phyloP scores from a whole-genome alignment of 192 early-diverging fungal genomes.

The Coemansia sp. region DNA sequence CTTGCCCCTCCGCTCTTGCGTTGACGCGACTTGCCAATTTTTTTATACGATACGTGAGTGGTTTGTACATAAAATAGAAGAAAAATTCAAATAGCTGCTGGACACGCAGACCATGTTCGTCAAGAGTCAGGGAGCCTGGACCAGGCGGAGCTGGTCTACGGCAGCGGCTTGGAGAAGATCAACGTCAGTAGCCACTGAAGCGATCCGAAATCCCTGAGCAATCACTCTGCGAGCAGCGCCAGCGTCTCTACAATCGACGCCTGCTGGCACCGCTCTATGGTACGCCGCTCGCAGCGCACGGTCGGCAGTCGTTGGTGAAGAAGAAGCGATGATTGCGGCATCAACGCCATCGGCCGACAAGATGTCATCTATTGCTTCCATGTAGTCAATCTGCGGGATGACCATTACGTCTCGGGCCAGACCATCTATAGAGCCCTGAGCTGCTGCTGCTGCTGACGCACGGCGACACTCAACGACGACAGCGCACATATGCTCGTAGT shows the following conservation, averaged over 20 bases:
- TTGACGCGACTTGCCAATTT: background rate
- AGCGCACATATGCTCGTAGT: conserved; percentile 24
- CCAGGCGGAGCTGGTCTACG: conserved; percentile 37
- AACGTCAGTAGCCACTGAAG: conserved; percentile 29
- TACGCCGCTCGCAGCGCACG: background rate
- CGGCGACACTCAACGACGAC: conserved; percentile 2
- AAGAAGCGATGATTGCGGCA: conserved; percentile 30
- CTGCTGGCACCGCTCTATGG: conserved; percentile 20
- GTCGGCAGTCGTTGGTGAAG: background rate
- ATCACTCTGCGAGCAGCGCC: conserved; percentile 12
- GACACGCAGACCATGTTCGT: background rate
- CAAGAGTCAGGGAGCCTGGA: conserved; percentile 9
- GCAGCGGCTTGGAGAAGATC: conserved; percentile 28
- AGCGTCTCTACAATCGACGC: conserved; percentile 25
- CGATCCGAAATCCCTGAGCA: conserved; percentile 40
- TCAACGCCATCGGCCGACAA: conserved; percentile 44
- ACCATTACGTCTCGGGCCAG: conserved; percentile 14
- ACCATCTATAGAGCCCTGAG: background rate
- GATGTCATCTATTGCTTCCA: conserved; percentile 33
- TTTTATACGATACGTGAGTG: background rate
- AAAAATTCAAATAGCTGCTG: background rate
- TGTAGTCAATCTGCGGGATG: conserved; percentile 42
- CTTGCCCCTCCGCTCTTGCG: background rate
- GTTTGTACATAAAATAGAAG: background rate
- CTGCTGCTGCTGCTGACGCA: background rate